Percentiles rank a stretch among this genome's conserved stretches.
Evolutionary conservation across 169 alveolate genomes (phyloP).

Genomic region (Babesia sp.): DNA sequence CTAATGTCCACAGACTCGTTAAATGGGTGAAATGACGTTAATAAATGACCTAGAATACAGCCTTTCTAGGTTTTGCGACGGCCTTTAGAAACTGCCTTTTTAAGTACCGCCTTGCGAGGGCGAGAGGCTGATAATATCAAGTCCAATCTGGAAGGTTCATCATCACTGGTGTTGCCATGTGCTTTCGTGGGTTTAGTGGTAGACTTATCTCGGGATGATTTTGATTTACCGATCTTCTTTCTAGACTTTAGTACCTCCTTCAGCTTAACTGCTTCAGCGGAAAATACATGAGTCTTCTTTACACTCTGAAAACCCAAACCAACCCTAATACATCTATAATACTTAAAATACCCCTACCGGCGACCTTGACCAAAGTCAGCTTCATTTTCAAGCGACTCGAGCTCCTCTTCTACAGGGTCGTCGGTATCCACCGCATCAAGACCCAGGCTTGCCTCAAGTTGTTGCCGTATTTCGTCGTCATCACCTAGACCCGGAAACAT

Average conservation of each 20-base stretch:
- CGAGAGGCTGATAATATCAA: neutral
- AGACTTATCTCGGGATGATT: slow-evolving; percentile 9
- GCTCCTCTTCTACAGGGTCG: slow-evolving; percentile 22
- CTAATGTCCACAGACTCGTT: too few relatives aligned
- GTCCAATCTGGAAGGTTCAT: slow-evolving; percentile 24
- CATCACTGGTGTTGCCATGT: slow-evolving; percentile 30
- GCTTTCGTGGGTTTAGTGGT: slow-evolving; percentile 19
- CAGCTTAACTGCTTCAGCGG: slow-evolving; percentile 48
- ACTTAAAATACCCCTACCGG: neutral
- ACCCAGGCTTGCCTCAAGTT: slow-evolving; percentile 30
- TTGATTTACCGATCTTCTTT: slow-evolving; percentile 41
- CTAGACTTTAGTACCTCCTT: slow-evolving; percentile 45
- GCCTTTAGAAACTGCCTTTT: neutral
- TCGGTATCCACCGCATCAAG: slow-evolving; percentile 7
- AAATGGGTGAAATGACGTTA: too few relatives aligned
- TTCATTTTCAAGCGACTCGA: slow-evolving; percentile 11
- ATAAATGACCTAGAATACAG: neutral
- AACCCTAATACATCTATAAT: neutral
- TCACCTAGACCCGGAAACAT: slow-evolving; percentile 23
- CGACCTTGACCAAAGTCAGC: slow-evolving; percentile 1
- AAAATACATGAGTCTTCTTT: slow-evolving; percentile 40
- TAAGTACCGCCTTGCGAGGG: neutral
- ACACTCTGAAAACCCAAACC: slow-evolving; percentile 9
- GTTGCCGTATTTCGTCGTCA: slow-evolving; percentile 22
- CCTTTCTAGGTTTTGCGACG: neutral